Conservation (phyloP, 768 basidiomycete genomes). For the Suillus cothurnatus region DNA sequence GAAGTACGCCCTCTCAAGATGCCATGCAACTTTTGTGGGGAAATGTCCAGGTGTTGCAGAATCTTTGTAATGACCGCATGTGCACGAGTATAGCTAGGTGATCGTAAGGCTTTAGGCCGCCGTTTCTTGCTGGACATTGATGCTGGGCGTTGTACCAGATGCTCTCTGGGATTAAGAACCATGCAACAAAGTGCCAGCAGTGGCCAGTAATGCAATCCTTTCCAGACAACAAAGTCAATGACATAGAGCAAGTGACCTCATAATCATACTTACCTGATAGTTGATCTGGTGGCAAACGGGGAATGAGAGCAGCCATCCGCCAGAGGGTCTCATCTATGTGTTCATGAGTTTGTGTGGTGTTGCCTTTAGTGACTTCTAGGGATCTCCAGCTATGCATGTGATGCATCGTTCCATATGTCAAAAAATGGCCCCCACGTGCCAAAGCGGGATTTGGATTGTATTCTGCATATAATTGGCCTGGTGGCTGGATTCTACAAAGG, state of each 20-base stretch:
- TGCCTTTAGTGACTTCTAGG: not conserved
- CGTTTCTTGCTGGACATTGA: not conserved
- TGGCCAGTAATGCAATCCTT: not conserved
- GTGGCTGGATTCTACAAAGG: not conserved
- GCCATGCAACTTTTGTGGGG: not conserved
- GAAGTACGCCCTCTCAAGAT: not conserved
- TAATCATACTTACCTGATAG: not conserved
- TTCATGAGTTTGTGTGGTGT: not conserved
- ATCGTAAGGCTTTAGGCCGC: not conserved
- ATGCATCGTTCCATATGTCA: not conserved
- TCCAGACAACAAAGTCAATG: not conserved
- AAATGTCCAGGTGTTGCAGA: not conserved
- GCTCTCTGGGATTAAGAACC: not conserved
- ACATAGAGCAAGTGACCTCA: too few relatives aligned
- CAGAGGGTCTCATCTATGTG: not conserved
- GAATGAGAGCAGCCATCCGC: not conserved
- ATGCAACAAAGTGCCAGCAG: not conserved
- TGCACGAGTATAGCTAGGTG: not conserved
- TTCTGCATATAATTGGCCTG: not conserved
- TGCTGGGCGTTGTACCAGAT: not conserved
- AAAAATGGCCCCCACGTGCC: not conserved
- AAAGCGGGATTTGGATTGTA: not conserved
- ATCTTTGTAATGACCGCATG: not conserved
- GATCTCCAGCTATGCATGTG: not conserved
- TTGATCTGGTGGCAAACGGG: not conserved